Percentiles rank a stretch among this genome's conserved stretches.
phyloP scores from a whole-genome alignment of 176 grass and related monocot species.

The Musa troglodytarum region DNA sequence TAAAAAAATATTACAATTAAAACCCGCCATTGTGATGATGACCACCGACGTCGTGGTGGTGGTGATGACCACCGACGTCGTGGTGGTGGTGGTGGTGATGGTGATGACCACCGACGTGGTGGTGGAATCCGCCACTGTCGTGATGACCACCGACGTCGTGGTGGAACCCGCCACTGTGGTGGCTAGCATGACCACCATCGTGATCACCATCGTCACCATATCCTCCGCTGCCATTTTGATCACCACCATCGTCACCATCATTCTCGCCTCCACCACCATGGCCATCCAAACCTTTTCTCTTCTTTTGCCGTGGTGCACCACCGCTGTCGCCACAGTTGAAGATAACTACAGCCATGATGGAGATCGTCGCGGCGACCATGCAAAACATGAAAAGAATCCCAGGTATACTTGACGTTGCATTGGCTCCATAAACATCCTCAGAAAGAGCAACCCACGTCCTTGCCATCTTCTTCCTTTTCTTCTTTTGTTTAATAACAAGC shows the following conservation, averaged over 20 bases:
- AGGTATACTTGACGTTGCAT: neutral
- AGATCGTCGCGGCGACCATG: neutral
- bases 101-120: neutral
- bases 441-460: neutral
- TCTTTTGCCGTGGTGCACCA: neutral
- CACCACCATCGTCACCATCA: neutral
- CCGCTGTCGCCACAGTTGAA: slow-evolving; percentile 2
- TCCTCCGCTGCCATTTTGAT: neutral
- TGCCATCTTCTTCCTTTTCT: neutral
- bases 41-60: neutral
- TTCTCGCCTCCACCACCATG: no score
- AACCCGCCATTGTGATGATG: neutral
- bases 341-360: slow-evolving; percentile 1
- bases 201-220: no score
- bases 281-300: neutral
- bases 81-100: neutral
- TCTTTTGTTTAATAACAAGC: neutral
- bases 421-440: neutral
- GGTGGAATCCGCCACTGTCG: neutral
- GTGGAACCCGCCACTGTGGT: neutral
- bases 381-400: neutral
- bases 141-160: neutral
- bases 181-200: neutral
- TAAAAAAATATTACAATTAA: no score
- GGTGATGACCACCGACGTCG: no score